Evolutionary conservation across 805 yeast genomes (phyloP).

Genomic region (Candida bentonensis): DNA sequence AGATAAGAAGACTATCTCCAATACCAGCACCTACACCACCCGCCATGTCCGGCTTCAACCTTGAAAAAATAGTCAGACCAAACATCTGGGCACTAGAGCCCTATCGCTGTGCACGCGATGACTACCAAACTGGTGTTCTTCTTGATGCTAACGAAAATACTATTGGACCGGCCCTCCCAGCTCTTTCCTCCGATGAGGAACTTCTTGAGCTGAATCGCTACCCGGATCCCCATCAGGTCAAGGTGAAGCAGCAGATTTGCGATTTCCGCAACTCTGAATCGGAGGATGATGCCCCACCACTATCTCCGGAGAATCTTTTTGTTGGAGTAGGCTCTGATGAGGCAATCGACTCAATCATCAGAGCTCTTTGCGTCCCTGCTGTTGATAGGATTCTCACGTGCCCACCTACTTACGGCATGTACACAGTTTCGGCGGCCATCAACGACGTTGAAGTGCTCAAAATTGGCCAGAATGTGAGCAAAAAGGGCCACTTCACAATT

Average conservation of each 20-base stretch:
- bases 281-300: constrained; percentile 12
- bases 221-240: constrained; percentile 91
- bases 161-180: constrained; percentile 64
- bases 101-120: constrained; percentile 94
- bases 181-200: constrained; percentile 31
- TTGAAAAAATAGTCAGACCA: constrained; percentile 59
- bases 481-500: constrained; percentile 38
- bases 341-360: constrained; percentile 73
- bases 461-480: constrained; percentile 48
- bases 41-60: constrained; percentile 32
- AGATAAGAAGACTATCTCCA: neutral
- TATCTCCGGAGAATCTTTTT: constrained; percentile 60
- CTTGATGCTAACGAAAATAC: constrained; percentile 96
- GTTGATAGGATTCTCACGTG: constrained; percentile 69
- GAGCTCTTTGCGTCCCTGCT: constrained; percentile 76
- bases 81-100: constrained; percentile 76
- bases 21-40: neutral
- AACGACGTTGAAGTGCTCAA: constrained; percentile 71
- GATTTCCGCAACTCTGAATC: constrained; percentile 52
- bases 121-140: constrained; percentile 73
- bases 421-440: constrained; percentile 75
- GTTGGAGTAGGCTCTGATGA: constrained; percentile 98
- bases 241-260: constrained; percentile 57
- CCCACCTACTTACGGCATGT: constrained; percentile 98
- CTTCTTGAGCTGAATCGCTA: constrained; percentile 64